Conservation (phyloP, 2,329 filamentous ascomycete genomes). For the Plectosphaerella cucumerina region DNA sequence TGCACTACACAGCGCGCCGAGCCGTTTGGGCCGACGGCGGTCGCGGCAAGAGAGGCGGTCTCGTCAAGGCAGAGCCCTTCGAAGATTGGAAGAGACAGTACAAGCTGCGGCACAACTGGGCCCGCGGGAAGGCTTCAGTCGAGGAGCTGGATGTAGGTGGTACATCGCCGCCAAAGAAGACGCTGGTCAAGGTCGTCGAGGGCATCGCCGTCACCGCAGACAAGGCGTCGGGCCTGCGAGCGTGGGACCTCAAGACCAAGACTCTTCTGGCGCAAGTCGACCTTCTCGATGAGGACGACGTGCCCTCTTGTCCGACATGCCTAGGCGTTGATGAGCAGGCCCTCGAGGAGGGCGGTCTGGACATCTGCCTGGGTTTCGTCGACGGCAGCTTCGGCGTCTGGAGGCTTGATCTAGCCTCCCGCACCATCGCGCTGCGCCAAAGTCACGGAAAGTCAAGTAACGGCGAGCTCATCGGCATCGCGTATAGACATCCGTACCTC, state of each 20-base stretch:
- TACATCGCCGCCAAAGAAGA: constrained; percentile 33
- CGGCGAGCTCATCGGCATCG: constrained; percentile 65
- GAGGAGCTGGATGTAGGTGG: constrained; percentile 64
- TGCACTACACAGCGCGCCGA: constrained; percentile 40
- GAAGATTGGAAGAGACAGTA: constrained; percentile 84
- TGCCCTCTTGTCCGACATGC: constrained; percentile 48
- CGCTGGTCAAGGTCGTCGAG: constrained; percentile 73
- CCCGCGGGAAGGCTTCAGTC: constrained; percentile 73
- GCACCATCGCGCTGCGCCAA: constrained; percentile 46
- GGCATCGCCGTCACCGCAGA: constrained; percentile 78
- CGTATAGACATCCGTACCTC: constrained; percentile 70
- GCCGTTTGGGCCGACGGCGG: constrained; percentile 39
- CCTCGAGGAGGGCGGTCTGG: constrained; percentile 39
- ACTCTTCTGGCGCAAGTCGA: constrained; percentile 49
- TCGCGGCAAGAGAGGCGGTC: constrained; percentile 34
- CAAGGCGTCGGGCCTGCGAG: constrained; percentile 62
- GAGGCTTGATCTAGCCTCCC: constrained; percentile 44
- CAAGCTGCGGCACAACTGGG: constrained; percentile 87
- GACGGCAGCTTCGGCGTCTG: constrained; percentile 72
- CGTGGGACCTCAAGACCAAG: constrained; percentile 69
- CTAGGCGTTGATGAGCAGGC: constrained; percentile 59
- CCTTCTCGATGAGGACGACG: constrained; percentile 22
- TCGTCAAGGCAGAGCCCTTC: constrained; percentile 42
- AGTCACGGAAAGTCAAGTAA: constrained; percentile 58
- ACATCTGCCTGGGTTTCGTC: constrained; percentile 65